Base-by-base conservation (phyloP, 2,329 filamentous ascomycete species). In the Ampelomyces quisqualis region DNA sequence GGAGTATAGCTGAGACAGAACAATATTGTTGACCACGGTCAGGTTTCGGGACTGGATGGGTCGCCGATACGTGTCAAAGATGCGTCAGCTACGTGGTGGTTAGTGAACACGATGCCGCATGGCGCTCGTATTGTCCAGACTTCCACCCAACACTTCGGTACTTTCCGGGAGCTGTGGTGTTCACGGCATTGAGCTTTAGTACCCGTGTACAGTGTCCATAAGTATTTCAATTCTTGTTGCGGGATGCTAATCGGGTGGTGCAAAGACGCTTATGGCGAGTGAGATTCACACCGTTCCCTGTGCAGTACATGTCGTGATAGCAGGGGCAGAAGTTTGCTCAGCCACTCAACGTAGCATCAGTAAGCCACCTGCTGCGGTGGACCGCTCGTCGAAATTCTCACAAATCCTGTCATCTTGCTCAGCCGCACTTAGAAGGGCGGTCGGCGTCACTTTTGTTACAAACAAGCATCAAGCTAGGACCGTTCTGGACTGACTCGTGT, bases 291-390 rank as follows among this genome's bases (percentile, higher is more conserved):
- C n/a, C n/a, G n/a, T n/a, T n/a, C n/a, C n/a, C n/a, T n/a, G n/a
- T n/a, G n/a, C n/a, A n/a, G n/a, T n/a, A n/a, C n/a, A n/a, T n/a
- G n/a, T n/a, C n/a, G n/a, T n/a, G n/a, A n/a, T n/a, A n/a, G n/a
- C n/a, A n/a, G n/a, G n/a, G n/a, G 27, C 27, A 9, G 14, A 7
- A 8, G 17, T 17, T 5, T 29, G 11, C 13, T 9, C 13, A 29
- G 27, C 27, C 27, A 29, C 27, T 29, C 27, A 29, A 29, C 27
- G n/a, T 29, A n/a, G n/a, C n/a, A n/a, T n/a, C n/a, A n/a, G n/a
- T n/a, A n/a, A n/a, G n/a, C n/a, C n/a, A n/a, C n/a, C n/a, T n/a
- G n/a, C n/a, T n/a, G n/a, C n/a, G n/a, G n/a, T n/a, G 27, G 14
- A 15, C 17, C 27, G 17, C 17, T 29, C 13, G 27, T 28, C 26